Base-by-base conservation (phyloP, 2,329 filamentous ascomycete species). In the Zymoseptoria ardabiliae region DNA sequence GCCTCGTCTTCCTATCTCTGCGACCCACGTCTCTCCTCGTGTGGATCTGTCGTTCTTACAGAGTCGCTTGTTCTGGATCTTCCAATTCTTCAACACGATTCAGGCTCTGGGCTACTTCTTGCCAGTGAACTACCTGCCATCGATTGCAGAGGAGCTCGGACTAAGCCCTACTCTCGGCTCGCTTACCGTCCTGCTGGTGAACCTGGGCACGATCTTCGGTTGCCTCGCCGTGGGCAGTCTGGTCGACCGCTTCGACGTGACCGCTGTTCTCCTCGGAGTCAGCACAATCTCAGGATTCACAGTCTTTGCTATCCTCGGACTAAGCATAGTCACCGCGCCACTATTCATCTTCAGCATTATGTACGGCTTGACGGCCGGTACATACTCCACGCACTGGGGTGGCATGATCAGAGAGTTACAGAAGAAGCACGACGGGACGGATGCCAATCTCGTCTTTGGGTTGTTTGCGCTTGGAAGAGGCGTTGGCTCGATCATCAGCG, bases 401-500 rank as follows among this genome's bases (percentile, higher is more conserved):
- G 68, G 68, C 17, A 62, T 68, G 23, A 65, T 64, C 11, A 63
- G 57, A 17, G 66, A 70, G 17, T 48, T 69, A 17, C 61, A 63
- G 51, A 55, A 55, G 19, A 53, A 23, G 28, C 57, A 63, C 53
- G 64, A 66, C n/a, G 59, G 65, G 0, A 63, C 59, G 2, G 80
- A 82, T 56, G 70, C 76, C 2, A 76, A 78, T 1, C 75, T 82
- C 59, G 73, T 81, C 0, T 78, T 82, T 59, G 76, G 76, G 0
- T 74, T 78, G 21, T 68, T 83, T 54, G 76, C 77, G 6, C 77
- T 76, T 19, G 81, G 80, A 0, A 76, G 78, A 55, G 81, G 81
- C 0, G 73, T 82, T 22, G 80, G 80, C 3, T 80, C 79, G 65
- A 70, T 83, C 11, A 75, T 77, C n/a, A 76, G 74, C 61, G 81